Percentiles rank a stretch among this genome's conserved stretches.
These are phyloP conservation scores for Backusella morwellensis DNA, from an alignment of 192 early-diverging fungal genomes.

Conservation along the genomic window DNA sequence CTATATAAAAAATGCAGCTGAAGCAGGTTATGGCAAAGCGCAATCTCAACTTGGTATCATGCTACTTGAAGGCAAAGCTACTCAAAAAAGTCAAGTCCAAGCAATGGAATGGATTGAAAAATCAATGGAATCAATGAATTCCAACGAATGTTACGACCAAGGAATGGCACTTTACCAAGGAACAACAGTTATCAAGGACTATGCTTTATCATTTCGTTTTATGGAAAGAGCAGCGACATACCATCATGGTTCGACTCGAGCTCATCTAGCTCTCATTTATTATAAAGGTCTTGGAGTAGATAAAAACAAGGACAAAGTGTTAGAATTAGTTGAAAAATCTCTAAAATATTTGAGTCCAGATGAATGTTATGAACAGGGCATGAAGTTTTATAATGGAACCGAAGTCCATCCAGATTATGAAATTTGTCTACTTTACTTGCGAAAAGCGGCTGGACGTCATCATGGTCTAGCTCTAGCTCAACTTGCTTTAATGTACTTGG, in stretches of 20 bases:
- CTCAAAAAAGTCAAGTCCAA: too few species aligned
- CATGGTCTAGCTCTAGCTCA: neutral
- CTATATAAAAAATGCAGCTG: too few species aligned
- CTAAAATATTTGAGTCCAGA: too few species aligned
- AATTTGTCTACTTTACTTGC: neutral
- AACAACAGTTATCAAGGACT: neutral
- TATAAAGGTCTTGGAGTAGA: neutral
- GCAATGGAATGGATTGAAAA: too few species aligned
- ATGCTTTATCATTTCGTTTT: neutral
- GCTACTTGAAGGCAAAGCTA: too few species aligned
- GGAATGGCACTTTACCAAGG: neutral
- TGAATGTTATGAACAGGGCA: neutral
- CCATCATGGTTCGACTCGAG: neutral
- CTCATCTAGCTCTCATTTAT: neutral
- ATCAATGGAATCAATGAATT: too few species aligned
- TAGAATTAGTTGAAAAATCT: neutral
- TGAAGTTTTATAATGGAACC: neutral
- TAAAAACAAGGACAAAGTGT: neutral
- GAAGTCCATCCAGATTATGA: neutral
- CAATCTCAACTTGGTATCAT: too few species aligned
- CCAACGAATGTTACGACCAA: too few species aligned
- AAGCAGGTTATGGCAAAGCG: too few species aligned
- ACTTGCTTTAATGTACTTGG: neutral
- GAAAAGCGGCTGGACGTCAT: neutral
- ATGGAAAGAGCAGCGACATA: neutral